These are phyloP conservation scores for Cryptococcus sp. DNA, from an alignment of 1,284 basidiomycete species.

Conservation along the genomic window DNA sequence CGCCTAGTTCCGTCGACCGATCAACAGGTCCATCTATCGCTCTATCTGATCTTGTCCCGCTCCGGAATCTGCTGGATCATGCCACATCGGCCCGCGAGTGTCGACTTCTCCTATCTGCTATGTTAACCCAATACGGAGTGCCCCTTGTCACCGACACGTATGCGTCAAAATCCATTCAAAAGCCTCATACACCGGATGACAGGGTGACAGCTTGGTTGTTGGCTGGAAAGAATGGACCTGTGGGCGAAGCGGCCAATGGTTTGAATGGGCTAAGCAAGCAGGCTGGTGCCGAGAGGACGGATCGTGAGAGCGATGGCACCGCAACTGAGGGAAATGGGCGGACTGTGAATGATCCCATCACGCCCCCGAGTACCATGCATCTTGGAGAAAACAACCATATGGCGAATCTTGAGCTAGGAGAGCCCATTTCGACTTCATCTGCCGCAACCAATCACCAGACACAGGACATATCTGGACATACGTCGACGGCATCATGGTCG, in stretches of 20 bases:
- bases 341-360: background rate
- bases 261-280: too few relatives aligned
- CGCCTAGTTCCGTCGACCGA: too few relatives aligned
- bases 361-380: background rate
- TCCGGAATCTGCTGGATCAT: conserved; percentile 67
- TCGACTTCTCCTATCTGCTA: conserved; percentile 76
- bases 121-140: conserved; percentile 66
- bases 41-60: conserved; percentile 59
- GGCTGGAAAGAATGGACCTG: conserved; percentile 37
- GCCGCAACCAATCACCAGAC: too few relatives aligned
- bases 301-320: background rate
- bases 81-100: conserved; percentile 80
- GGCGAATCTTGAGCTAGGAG: background rate
- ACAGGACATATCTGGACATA: too few relatives aligned
- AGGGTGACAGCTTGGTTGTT: conserved; percentile 44
- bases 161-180: background rate
- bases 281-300: too few relatives aligned
- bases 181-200: conserved; percentile 21
- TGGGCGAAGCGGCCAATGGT: conserved; percentile 5
- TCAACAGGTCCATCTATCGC: conserved; percentile 15
- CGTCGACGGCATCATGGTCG: too few relatives aligned
- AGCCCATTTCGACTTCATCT: background rate
- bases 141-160: conserved; percentile 15
- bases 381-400: background rate
- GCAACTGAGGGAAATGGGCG: background rate